Base-by-base conservation (phyloP, 2,329 filamentous ascomycete species). In the Paraphoma chrysanthemicola region DNA sequence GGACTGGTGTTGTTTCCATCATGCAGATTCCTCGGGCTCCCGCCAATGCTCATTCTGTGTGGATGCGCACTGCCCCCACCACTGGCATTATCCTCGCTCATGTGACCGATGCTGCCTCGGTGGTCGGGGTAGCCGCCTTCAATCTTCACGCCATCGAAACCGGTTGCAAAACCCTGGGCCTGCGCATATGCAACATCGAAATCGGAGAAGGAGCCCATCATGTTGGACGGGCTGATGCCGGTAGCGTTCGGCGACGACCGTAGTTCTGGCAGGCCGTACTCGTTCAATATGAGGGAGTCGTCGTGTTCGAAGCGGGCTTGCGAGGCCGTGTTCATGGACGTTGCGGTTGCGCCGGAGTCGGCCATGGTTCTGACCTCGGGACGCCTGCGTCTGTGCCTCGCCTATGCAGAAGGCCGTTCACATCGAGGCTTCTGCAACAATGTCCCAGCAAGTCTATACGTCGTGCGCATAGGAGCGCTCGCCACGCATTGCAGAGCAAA, bases 1-100 rank as follows among this genome's bases (percentile, higher is more conserved):
- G 75, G 73, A 42, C 71, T 77, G 30, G 73, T 71, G 43, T 75
- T 69, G 54, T 69, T 69, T 2, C 67, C 73, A 43, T 76, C 73
- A 17, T 64, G 68, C 48, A 66, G 52, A 38, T 69, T 63, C 28
- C 66, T 63, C 6, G 69, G 61, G 54, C 74, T 77, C 43, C 67
- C 67, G 38, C 67, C 68, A 29, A 73, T 69, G 59, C 75, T 77
- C 59, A 74, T 56, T 2, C 70, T 59, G 46, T 69, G 70, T 18
- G 62, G 65, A 48, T 67, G 67, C 33, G 63, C 70, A 55, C 71
- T 72, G 42, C 63, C 65, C 12, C 53, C 64, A 18, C 56, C 69
- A 45, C 70, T 73, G 47, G 67, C 56, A 45, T 68, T 71, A 17
- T 67, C 73, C 6, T 77, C 75, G 62, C 73, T 74, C 51, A 70